Conservation (phyloP, 176 grass and related monocot species). For the Triticum monococcum region DNA sequence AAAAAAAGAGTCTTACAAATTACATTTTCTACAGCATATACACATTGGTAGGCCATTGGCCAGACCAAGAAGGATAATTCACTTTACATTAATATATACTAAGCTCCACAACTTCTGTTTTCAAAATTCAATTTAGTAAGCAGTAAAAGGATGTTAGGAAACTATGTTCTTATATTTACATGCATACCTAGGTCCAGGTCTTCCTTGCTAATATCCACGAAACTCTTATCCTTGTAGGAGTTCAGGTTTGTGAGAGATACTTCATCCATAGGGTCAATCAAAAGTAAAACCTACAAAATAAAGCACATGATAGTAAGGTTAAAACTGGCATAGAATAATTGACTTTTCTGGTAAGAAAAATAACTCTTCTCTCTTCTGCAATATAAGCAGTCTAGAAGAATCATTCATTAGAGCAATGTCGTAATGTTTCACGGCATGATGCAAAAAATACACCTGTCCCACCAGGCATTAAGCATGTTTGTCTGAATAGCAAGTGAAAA, state of each 20-base stretch:
- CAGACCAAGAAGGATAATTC: too few relatives aligned
- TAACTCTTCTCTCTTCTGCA: background rate
- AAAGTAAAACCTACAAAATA: constrained; percentile 78
- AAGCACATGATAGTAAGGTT: background rate
- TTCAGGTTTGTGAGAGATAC: constrained; percentile 83
- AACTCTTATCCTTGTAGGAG: constrained; percentile 97
- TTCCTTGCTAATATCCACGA: constrained; percentile 98
- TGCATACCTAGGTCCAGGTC: constrained; percentile 76
- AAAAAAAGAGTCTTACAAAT: too few relatives aligned
- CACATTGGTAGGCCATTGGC: too few relatives aligned
- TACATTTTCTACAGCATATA: too few relatives aligned
- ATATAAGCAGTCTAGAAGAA: background rate
- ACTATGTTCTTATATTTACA: background rate
- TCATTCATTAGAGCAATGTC: background rate
- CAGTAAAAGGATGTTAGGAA: constrained; percentile 6
- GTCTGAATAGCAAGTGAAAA: background rate
- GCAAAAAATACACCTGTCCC: background rate
- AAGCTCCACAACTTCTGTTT: background rate
- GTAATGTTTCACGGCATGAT: background rate
- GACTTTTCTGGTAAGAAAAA: background rate
- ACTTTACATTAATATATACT: too few relatives aligned
- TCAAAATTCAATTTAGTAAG: background rate
- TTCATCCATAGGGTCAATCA: constrained; percentile 98
- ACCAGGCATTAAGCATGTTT: background rate
- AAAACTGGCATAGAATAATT: background rate